These are phyloP conservation scores for Sclerotinia borealis DNA, from an alignment of 2,329 filamentous ascomycete species.

Conservation along the genomic window DNA sequence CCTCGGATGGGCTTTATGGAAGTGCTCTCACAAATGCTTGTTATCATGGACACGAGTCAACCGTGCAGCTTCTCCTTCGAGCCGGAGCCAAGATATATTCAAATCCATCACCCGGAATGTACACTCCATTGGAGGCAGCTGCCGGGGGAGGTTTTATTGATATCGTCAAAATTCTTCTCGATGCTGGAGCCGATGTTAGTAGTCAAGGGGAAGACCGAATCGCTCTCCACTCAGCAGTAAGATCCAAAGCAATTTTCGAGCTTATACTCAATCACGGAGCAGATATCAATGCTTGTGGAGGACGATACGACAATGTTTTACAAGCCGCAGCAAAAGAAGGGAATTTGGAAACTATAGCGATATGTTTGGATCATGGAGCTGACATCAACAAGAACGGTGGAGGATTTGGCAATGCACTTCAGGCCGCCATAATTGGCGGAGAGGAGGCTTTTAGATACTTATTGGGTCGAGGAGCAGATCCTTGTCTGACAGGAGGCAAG, in stretches of 20 bases:
- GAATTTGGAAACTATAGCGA: not conserved
- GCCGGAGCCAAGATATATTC: too few relatives aligned
- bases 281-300: constrained; percentile 17
- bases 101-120: too few relatives aligned
- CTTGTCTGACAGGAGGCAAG: not conserved
- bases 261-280: constrained; percentile 8
- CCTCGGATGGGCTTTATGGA: constrained; percentile 5
- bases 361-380: constrained; percentile 12
- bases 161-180: too few relatives aligned
- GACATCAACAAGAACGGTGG: not conserved
- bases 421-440: constrained; percentile 1
- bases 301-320: constrained; percentile 10
- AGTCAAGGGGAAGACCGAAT: too few relatives aligned
- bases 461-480: constrained; percentile 12
- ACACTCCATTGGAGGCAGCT: too few relatives aligned
- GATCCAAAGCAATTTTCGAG: not conserved
- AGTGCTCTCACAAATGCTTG: constrained; percentile 1
- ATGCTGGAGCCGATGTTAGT: too few relatives aligned
- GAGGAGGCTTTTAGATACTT: constrained; percentile 5
- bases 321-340: constrained; percentile 8
- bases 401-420: not conserved
- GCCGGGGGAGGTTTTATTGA: too few relatives aligned
- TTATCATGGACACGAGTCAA: too few relatives aligned
- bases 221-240: not conserved
- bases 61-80: too few relatives aligned